Evolutionary conservation across 768 basidiomycete species (phyloP).

Genomic region (Russula sp.): DNA sequence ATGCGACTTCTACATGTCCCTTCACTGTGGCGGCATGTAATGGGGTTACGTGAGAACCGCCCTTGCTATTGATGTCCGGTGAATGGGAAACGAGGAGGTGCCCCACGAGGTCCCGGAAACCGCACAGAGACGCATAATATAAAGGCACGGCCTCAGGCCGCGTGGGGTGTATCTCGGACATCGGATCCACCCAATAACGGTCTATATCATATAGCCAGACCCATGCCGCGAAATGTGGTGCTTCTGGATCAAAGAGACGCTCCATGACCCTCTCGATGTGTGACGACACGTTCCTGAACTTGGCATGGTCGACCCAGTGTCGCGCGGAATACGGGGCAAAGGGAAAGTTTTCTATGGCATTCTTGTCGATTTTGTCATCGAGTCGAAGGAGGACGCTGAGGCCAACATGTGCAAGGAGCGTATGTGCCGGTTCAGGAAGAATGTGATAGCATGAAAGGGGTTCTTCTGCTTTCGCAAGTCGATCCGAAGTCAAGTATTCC

Average conservation of each 20-base stretch:
- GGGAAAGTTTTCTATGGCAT: background rate
- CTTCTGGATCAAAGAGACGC: background rate
- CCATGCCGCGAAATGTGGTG: slow-evolving; percentile 17
- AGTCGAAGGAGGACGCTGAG: slow-evolving; percentile 2
- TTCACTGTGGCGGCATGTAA: background rate
- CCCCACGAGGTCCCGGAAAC: slow-evolving; percentile 1
- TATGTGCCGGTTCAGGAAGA: slow-evolving; percentile 4
- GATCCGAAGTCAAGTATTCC: background rate
- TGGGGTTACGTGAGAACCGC: background rate
- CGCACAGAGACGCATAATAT: slow-evolving; percentile 20
- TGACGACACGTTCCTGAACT: background rate
- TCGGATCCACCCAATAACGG: slow-evolving; percentile 2
- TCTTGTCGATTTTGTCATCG: background rate
- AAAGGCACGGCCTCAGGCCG: background rate
- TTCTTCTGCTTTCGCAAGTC: background rate
- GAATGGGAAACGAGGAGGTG: background rate
- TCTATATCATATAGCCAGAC: slow-evolving; percentile 16
- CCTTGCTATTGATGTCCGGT: background rate
- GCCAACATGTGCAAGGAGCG: background rate
- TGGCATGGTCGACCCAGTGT: slow-evolving; percentile 6
- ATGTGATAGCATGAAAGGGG: slow-evolving; percentile 9
- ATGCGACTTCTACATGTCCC: background rate
- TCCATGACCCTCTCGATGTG: background rate
- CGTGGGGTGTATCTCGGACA: background rate
- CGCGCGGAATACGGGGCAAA: background rate